Base-by-base conservation (phyloP, 208 protist species). In the Leishmania turanica region DNA sequence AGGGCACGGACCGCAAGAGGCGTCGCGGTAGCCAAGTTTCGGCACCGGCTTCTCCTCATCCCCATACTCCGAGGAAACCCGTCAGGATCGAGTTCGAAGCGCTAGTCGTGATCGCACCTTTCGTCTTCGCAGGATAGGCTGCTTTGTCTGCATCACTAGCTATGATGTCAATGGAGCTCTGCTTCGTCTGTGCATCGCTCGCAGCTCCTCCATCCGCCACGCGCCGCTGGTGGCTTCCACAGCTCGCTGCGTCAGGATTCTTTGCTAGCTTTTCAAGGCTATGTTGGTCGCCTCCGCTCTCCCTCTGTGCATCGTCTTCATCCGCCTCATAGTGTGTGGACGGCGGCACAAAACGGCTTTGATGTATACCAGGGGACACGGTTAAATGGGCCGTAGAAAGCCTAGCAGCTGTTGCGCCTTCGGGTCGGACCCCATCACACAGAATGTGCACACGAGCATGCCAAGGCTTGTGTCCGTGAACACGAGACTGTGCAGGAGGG, bases 1-100 rank as follows among this genome's bases (percentile, higher is more conserved):
- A 3, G 90, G 92, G 56, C 62, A 77, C 3, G 83, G 70, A 47
- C 47, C 54, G 27, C 45, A 31, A 75, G 91, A 92, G 19, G 90
- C 87, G 49, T 91, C 81, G 54, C 79, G 83, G 78, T 93, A 95
- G 51, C 92, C 92, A 80, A 93, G 91, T 31, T 56, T 75, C 19
- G 42, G 51, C 58, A 62, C 65, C 2, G 64, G 49, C 78, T 73
- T 45, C 62, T 70, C 58, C 68, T 34, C 21, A 1, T 37, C 15
- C 56, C 3, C 2, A 49, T 21, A 13, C 70, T 15, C 6, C 74
- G 5, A 45, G 58, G 6, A 27, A 27, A 27, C 70, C 70, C 34
- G 8, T 62, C 21, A 17, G 1, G 0, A 37, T 17, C 53, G 6
- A 21, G 15, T 21, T 15, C 7, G 56, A 19, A 53, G 0, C 24